A percentile compares a stretch with the other conserved stretches of the same genome.
Conservation (phyloP, 2,329 filamentous ascomycete genomes). For the Bipolaris oryzae region DNA sequence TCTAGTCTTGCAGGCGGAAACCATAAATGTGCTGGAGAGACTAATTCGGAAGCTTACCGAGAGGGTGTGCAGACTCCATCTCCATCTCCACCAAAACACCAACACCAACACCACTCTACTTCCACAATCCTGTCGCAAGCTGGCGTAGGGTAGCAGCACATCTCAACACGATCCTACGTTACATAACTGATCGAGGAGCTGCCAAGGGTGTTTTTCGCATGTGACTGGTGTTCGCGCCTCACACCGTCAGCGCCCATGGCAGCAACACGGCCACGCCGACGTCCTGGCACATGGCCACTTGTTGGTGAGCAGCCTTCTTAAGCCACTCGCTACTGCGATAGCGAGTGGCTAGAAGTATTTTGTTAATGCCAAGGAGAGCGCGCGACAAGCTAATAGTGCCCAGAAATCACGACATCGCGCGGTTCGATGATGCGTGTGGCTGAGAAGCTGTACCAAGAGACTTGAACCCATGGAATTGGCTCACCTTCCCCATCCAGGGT, state of each 20-base stretch:
- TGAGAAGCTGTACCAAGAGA: conserved; percentile 29
- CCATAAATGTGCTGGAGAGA: not conserved
- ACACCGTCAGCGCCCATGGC: not conserved
- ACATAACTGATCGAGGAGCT: not conserved
- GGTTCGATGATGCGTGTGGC: conserved; percentile 21
- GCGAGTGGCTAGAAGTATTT: not conserved
- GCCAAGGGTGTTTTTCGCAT: no score
- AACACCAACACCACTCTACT: not conserved
- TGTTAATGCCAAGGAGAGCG: conserved; percentile 11
- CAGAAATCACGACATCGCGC: conserved; percentile 36
- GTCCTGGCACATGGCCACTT: not conserved
- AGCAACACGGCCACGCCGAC: not conserved
- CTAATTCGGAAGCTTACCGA: not conserved
- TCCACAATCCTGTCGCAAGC: not conserved
- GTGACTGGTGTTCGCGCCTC: not conserved
- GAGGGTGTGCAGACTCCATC: not conserved
- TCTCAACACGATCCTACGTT: not conserved
- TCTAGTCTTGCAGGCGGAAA: not conserved
- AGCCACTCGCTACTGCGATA: not conserved
- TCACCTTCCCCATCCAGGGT: conserved; percentile 38
- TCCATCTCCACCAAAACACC: not conserved
- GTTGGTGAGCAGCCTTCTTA: not conserved
- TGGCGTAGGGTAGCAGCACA: not conserved
- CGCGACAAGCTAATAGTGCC: conserved; percentile 26
- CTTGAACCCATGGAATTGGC: conserved; percentile 18